phyloP scores from a whole-genome alignment of 2,329 filamentous ascomycete species.

The Xylaria sp. region DNA sequence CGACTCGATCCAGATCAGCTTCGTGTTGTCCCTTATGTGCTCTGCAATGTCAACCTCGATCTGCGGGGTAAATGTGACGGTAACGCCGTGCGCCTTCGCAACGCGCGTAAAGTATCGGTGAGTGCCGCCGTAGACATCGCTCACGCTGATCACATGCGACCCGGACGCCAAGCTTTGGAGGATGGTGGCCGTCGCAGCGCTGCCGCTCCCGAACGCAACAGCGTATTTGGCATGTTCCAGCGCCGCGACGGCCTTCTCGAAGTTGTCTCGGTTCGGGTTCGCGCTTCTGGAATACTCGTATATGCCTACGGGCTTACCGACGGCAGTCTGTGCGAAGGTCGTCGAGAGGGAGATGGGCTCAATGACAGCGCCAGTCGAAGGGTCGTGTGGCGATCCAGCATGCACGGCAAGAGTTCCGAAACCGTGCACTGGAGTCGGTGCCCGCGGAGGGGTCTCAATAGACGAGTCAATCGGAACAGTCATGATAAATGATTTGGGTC shows the following conservation, averaged over 20 bases:
- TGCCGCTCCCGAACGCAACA: constrained; percentile 93
- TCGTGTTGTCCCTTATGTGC: constrained; percentile 89
- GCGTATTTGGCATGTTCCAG: constrained; percentile 94
- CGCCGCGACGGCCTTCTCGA: constrained; percentile 89
- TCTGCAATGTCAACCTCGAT: constrained; percentile 89
- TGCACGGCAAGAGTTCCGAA: constrained; percentile 97
- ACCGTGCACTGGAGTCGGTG: constrained; percentile 77
- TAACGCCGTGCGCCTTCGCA: constrained; percentile 90
- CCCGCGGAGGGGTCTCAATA: constrained; percentile 78
- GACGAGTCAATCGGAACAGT: constrained; percentile 51
- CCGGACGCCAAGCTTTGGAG: constrained; percentile 91
- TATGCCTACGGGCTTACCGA: constrained; percentile 85
- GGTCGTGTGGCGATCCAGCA: constrained; percentile 90
- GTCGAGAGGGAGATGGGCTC: constrained; percentile 95
- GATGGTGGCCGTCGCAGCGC: constrained; percentile 91
- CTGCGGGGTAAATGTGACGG: constrained; percentile 91
- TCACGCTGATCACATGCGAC: constrained; percentile 95
- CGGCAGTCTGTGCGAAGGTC: constrained; percentile 90
- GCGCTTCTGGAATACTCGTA: constrained; percentile 95
- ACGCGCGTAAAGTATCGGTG: constrained; percentile 99
- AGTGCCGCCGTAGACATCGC: constrained; percentile 97
- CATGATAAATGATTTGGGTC: constrained; percentile 33
- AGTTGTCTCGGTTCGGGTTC: constrained; percentile 96
- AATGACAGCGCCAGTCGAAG: constrained; percentile 93
- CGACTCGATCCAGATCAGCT: constrained; percentile 96